Percentiles rank a stretch among this genome's conserved stretches.
Evolutionary conservation across 495 filamentous ascomycete genomes (phyloP).

Genomic region (Neurospora terricola): DNA sequence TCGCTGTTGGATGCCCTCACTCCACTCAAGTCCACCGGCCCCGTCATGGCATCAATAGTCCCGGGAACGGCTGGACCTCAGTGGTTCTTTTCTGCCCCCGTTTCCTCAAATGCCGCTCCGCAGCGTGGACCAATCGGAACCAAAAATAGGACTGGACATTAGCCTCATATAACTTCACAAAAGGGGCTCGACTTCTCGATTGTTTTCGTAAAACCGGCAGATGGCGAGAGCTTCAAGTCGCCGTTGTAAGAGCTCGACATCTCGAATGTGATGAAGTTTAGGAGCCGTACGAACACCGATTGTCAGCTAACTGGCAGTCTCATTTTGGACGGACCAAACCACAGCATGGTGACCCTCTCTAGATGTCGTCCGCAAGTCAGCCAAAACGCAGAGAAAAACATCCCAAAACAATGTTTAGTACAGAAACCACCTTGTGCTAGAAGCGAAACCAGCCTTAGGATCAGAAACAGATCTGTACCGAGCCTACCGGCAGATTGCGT

Average conservation of each 20-base stretch:
- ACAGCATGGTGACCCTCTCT: not conserved
- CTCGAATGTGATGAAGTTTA: not conserved
- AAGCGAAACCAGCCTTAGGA: not conserved
- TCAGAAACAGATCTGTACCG: not conserved
- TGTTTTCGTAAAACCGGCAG: not conserved
- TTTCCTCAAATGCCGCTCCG: not conserved
- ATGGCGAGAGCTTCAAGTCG: not conserved
- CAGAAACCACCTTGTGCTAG: not conserved
- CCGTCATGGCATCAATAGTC: not conserved
- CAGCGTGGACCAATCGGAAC: not conserved
- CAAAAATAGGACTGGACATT: not conserved
- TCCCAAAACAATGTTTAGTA: not conserved
- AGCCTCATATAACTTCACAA: not conserved
- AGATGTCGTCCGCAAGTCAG: not conserved
- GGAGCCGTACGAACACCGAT: not conserved
- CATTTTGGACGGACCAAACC: not conserved
- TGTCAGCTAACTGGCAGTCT: not conserved
- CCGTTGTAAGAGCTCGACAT: not conserved
- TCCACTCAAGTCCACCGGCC: not conserved
- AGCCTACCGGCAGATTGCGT: not conserved
- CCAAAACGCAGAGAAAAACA: not conserved
- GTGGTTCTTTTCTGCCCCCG: not conserved
- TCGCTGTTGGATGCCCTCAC: not conserved
- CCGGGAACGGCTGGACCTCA: not conserved
- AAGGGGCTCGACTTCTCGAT: not conserved